Conservation (phyloP, 805 yeast genomes). For the Candida quercuum region DNA sequence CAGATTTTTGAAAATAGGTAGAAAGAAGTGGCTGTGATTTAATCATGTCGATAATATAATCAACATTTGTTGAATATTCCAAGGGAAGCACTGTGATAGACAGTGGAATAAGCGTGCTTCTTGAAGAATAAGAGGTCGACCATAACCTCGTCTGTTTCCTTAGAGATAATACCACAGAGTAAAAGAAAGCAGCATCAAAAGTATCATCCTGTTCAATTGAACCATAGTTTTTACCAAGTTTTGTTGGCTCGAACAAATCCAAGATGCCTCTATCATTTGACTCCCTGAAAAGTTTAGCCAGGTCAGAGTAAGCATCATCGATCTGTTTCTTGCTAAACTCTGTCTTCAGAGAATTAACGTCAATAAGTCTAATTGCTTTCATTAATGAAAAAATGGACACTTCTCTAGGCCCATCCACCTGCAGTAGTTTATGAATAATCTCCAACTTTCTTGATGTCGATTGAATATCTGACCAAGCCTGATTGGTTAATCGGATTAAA, state of each 20-base stretch:
- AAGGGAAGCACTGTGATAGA: slow-evolving; percentile 41
- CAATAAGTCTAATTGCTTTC: slow-evolving; percentile 28
- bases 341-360: slow-evolving; percentile 23
- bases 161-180: slow-evolving; percentile 45
- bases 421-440: slow-evolving; percentile 39
- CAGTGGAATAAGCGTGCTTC: slow-evolving; percentile 32
- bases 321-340: slow-evolving; percentile 13
- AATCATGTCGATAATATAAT: slow-evolving; percentile 25
- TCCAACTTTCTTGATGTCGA: slow-evolving; percentile 37
- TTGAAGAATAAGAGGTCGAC: slow-evolving; percentile 30
- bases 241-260: slow-evolving; percentile 6
- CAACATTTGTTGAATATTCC: slow-evolving; percentile 28
- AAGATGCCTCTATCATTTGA: slow-evolving; percentile 23
- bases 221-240: slow-evolving; percentile 16
- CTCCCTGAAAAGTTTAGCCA: slow-evolving; percentile 13
- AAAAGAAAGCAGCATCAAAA: slow-evolving; percentile 25
- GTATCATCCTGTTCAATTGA: slow-evolving; percentile 1
- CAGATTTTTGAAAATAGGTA: slow-evolving; percentile 19
- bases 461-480: slow-evolving; percentile 36
- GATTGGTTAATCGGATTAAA: slow-evolving; percentile 32
- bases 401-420: slow-evolving; percentile 34
- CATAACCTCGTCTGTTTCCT: slow-evolving; percentile 44
- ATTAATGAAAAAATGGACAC: slow-evolving; percentile 34
- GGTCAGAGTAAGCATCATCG: slow-evolving; percentile 23
- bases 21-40: slow-evolving; percentile 23